A percentile compares a stretch with the other conserved stretches of the same genome.
These are phyloP conservation scores for Podaxis sp. DNA, from an alignment of 768 basidiomycete species.

Conservation along the genomic window DNA sequence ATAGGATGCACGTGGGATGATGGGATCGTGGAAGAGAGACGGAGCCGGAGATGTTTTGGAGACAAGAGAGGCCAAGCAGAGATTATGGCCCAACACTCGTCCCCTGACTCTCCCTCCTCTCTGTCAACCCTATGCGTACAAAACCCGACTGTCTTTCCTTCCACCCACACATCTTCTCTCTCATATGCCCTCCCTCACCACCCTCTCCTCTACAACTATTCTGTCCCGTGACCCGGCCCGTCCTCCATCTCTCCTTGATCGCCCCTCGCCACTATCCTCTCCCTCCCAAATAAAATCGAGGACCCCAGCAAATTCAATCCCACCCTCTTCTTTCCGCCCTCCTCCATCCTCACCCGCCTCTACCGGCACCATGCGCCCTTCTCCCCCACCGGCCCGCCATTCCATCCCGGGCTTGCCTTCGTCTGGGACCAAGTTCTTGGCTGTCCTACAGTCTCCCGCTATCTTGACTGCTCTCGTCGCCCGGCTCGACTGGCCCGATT, in stretches of 20 bases:
- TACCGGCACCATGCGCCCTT: neutral
- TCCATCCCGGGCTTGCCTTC: conserved; percentile 7
- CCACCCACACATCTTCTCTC: neutral
- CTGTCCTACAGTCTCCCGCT: conserved; percentile 16
- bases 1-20: conserved; percentile 6
- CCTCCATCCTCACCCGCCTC: neutral
- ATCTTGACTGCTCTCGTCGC: conserved; percentile 24
- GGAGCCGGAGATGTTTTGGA: neutral
- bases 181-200: neutral
- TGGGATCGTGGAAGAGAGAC: neutral
- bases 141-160: neutral
- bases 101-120: neutral
- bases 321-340: neutral
- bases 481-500: conserved; percentile 34
- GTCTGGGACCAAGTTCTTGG: conserved; percentile 12
- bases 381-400: neutral
- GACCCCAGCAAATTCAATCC: neutral
- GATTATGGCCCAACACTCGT: neutral
- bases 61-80: neutral
- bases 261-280: neutral
- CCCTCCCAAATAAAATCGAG: neutral
- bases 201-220: no score
- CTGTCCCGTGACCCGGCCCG: neutral
- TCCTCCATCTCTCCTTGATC: neutral
- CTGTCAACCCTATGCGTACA: neutral